These are phyloP conservation scores for rapeseed (Brassica napus) DNA, from an alignment of 345 rosid species.

Conservation along the genomic window Da-Ae NC_063441.1:18405001-18405500, in stretches of 20 bases:
- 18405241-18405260: background rate
- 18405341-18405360: background rate
- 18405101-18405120: background rate
- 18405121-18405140: background rate
- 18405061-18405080: background rate
- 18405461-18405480: no score
- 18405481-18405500: background rate
- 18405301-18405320: background rate
- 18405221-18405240: background rate
- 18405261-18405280: background rate
- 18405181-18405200: background rate
- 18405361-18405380: no score
- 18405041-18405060: no score
- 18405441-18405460: background rate
- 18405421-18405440: no score
- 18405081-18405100: background rate
- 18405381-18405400: no score
- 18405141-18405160: background rate
- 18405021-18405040: no score
- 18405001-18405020: background rate
- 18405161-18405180: no score
- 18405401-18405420: no score
- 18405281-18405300: background rate
- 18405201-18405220: background rate
- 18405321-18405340: no score